Evolutionary conservation across 257 asterid species (phyloP), one percentile per base, ranked within the genome.

Genomic region (Scutellaria galericulata): DNA sequence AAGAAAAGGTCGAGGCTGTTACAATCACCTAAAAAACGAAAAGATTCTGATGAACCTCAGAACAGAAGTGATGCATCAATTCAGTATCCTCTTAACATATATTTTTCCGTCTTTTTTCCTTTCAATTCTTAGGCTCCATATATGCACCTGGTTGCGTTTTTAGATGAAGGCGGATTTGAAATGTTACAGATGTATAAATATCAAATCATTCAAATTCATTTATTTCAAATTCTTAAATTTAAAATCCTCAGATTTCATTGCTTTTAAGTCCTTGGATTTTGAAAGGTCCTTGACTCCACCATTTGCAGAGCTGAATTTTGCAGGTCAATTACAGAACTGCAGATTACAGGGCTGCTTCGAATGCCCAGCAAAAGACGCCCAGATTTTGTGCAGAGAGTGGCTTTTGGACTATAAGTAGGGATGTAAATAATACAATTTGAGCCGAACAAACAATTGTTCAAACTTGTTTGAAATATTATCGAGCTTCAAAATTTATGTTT

Each of bases 361-460:
- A 85, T 87, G 93, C 99, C 98, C 69, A 88, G 90, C 86, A 95
- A 88, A 85, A 83, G 97, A 66, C 96, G 99, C 14, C 97, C 98
- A 4, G 97, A 95, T 84, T 95, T 67, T 64, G 93, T 95, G 74
- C 99, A 92, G 83, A 88, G 97, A 74, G 91, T 87, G 70, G 96
- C 94, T 12, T 95, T 95, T 73, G 99, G 98, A 68, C 82, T 90
- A 69, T 94, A 75, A 88, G 18, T 18, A 18, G 18, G 18, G 18
- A 18, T 18, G 18, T 18, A 18, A 18, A 18, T 18, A 18, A 18
- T 18, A 18, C 18, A 18, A 18, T 18, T 18, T 18, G 18, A 18
- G 0, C 18, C 18, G 18, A 18, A 18, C 18, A 0, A 18, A 18
- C 18, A 18, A 18, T 18, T 18, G 18, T 18, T 18, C 18, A 18